These are phyloP conservation scores for Cudoniella acicularis DNA, from an alignment of 495 filamentous ascomycete genomes.

Conservation along the genomic window DNA sequence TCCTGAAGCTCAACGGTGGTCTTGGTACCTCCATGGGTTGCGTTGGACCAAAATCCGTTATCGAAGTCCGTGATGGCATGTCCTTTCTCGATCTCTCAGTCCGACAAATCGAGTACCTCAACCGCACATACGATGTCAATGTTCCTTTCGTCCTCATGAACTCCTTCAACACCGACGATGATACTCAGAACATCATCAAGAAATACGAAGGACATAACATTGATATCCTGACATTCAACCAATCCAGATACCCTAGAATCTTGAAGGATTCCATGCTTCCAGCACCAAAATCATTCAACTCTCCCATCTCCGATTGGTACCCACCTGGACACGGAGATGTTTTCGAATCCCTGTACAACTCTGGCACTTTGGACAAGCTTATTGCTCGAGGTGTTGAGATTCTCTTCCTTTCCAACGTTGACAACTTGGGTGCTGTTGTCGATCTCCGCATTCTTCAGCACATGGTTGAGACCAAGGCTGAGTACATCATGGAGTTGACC, in stretches of 20 bases:
- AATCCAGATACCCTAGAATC: slow-evolving; percentile 95
- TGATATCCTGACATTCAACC: slow-evolving; percentile 99
- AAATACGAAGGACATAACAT: slow-evolving; percentile 99
- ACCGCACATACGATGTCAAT: slow-evolving; percentile 95
- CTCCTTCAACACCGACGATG: slow-evolving; percentile 99
- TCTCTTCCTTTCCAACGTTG: slow-evolving; percentile 97
- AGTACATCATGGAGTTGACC: slow-evolving; percentile 99
- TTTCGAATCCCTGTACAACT: slow-evolving; percentile 99
- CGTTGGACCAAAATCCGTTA: slow-evolving; percentile 98
- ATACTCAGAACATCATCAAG: slow-evolving; percentile 99
- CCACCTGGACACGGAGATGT: slow-evolving; percentile 99
- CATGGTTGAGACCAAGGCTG: slow-evolving; percentile 92
- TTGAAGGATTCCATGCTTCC: slow-evolving; percentile 97
- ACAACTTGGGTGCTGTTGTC: slow-evolving; percentile 97
- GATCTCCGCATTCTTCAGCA: slow-evolving; percentile 97
- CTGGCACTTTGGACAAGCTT: slow-evolving; percentile 94
- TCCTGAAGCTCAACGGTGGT: slow-evolving; percentile 98
- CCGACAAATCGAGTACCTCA: slow-evolving; percentile 98
- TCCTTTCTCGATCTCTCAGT: slow-evolving; percentile 99
- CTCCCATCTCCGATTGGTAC: slow-evolving; percentile 95
- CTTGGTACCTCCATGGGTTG: slow-evolving; percentile 99
- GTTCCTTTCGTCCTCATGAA: slow-evolving; percentile 99
- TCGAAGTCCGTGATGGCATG: slow-evolving; percentile 99
- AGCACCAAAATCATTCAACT: slow-evolving; percentile 85
- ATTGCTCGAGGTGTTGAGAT: slow-evolving; percentile 92